Percentiles rank a stretch among this genome's conserved stretches.
These are phyloP conservation scores for Trypanosomatidae sp. DNA, from an alignment of 208 protist genomes.

Conservation along the genomic window DNA sequence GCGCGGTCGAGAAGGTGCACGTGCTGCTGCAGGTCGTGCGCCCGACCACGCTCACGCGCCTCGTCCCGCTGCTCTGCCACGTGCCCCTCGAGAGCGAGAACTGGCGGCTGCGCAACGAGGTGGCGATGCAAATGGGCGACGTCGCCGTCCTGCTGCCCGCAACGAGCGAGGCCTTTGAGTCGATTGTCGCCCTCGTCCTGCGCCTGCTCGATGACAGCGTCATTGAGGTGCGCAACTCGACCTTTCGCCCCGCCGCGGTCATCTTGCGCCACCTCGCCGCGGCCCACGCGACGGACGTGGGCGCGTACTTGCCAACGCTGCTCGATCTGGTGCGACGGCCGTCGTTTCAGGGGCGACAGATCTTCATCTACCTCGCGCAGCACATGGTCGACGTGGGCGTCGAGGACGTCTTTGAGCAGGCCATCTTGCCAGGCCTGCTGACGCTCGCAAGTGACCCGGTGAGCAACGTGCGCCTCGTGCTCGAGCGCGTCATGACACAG, in stretches of 20 bases:
- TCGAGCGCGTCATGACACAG: slow-evolving; percentile 33
- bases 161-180: slow-evolving; percentile 20
- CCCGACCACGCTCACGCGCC: slow-evolving; percentile 28
- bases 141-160: slow-evolving; percentile 65
- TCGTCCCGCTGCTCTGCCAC: slow-evolving; percentile 62
- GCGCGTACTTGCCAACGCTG: slow-evolving; percentile 47
- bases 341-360: slow-evolving; percentile 76
- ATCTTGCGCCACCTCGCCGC: slow-evolving; percentile 54
- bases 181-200: slow-evolving; percentile 54
- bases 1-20: slow-evolving; percentile 76
- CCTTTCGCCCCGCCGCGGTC: slow-evolving; percentile 60
- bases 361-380: slow-evolving; percentile 83
- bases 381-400: slow-evolving; percentile 55
- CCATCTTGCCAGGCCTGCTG: slow-evolving; percentile 46
- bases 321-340: slow-evolving; percentile 51
- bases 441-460: slow-evolving; percentile 65
- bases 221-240: slow-evolving; percentile 74
- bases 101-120: slow-evolving; percentile 89
- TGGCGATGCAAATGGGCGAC: slow-evolving; percentile 76
- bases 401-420: slow-evolving; percentile 42
- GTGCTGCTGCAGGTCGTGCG: slow-evolving; percentile 68
- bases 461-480: slow-evolving; percentile 81
- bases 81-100: slow-evolving; percentile 87
- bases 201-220: slow-evolving; percentile 84
- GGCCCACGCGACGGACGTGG: slow-evolving; percentile 5